Evolutionary conservation across 495 filamentous ascomycete genomes (phyloP).

Genomic region (Podospora anserina): DNA sequence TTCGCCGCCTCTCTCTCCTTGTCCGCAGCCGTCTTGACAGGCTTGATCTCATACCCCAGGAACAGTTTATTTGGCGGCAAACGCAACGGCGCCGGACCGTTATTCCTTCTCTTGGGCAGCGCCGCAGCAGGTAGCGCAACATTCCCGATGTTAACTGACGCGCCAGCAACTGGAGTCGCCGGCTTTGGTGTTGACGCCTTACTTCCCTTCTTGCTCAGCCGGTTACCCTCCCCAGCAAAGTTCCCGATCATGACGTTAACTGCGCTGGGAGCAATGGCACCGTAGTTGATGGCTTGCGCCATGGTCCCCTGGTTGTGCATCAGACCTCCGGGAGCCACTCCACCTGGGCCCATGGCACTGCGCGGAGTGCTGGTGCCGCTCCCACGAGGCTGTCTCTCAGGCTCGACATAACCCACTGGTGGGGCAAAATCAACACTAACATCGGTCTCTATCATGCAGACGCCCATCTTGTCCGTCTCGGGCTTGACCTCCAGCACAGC

Average conservation of each 20-base stretch:
- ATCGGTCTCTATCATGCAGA: slow-evolving; percentile 95
- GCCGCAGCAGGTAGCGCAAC: slow-evolving; percentile 12
- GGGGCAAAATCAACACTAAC: slow-evolving; percentile 92
- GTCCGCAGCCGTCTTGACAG: slow-evolving; percentile 75
- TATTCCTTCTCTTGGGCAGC: slow-evolving; percentile 50
- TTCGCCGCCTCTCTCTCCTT: slow-evolving; percentile 61
- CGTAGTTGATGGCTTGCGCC: slow-evolving; percentile 96
- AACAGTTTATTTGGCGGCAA: slow-evolving; percentile 88
- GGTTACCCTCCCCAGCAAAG: slow-evolving; percentile 74
- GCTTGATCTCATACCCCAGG: slow-evolving; percentile 90
- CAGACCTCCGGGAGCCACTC: slow-evolving; percentile 65
- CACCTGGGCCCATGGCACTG: slow-evolving; percentile 34
- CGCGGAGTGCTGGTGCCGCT: slow-evolving; percentile 64
- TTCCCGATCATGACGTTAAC: slow-evolving; percentile 65
- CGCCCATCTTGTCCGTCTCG: slow-evolving; percentile 65
- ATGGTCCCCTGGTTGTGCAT: slow-evolving; percentile 84
- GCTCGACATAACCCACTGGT: slow-evolving; percentile 90
- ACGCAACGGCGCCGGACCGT: slow-evolving; percentile 82
- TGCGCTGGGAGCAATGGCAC: slow-evolving; percentile 81
- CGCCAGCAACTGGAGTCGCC: slow-evolving; percentile 71
- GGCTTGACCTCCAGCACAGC: slow-evolving; percentile 92
- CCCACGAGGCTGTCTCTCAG: slow-evolving; percentile 50
- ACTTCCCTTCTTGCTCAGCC: slow-evolving; percentile 74
- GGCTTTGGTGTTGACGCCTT: slow-evolving; percentile 77
- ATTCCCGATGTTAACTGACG: slow-evolving; percentile 56